Conservation (phyloP, 305 asterid species). For the Solanum hybrid region DNA sequence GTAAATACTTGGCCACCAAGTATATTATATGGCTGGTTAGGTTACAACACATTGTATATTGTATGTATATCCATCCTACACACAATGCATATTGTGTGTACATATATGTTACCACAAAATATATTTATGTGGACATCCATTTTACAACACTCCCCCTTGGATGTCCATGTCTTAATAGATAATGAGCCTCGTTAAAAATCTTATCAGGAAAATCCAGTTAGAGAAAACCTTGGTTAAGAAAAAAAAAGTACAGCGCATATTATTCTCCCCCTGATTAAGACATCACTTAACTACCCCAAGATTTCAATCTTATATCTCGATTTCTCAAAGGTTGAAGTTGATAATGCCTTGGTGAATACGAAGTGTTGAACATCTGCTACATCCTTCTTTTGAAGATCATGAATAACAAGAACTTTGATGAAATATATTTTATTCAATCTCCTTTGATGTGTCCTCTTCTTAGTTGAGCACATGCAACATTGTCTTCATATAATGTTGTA, state of each 20-base stretch:
- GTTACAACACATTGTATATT: too few relatives aligned
- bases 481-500: not conserved
- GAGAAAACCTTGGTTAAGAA: not conserved
- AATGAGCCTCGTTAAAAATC: not conserved
- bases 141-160: not conserved
- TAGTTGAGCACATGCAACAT: not conserved
- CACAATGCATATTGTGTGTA: too few relatives aligned
- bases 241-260: not conserved
- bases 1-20: too few relatives aligned
- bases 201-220: too few relatives aligned
- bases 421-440: not conserved
- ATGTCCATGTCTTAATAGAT: not conserved
- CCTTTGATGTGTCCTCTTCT: not conserved
- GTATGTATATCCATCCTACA: too few relatives aligned
- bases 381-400: not conserved
- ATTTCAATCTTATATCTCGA: too few relatives aligned
- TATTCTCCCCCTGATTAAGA: not conserved
- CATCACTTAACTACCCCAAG: not conserved
- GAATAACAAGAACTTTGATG: not conserved
- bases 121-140: not conserved
- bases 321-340: not conserved
- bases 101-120: too few relatives aligned
- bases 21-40: too few relatives aligned
- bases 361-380: not conserved
- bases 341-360: not conserved